Conservation (phyloP, 176 grass and related monocot species). For the Pontederia paniculata region DNA sequence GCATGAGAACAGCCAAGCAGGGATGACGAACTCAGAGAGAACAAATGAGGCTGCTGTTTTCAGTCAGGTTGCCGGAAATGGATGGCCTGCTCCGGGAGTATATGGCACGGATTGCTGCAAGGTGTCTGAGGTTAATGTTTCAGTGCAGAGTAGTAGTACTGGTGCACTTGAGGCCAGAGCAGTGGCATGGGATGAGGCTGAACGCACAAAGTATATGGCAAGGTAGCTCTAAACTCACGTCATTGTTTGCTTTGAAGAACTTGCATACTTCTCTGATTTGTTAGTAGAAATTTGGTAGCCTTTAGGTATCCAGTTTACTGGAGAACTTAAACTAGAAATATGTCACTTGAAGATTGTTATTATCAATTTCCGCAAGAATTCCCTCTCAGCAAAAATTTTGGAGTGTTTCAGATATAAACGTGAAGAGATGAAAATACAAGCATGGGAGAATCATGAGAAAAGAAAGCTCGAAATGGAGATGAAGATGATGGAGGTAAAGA, state of each 20-base stretch:
- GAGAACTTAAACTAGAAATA: too few species aligned
- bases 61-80: neutral
- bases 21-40: slow-evolving; percentile 18
- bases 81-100: slow-evolving; percentile 1
- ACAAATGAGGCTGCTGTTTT: slow-evolving; percentile 2
- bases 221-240: slow-evolving; percentile 26
- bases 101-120: slow-evolving; percentile 5
- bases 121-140: slow-evolving; percentile 6
- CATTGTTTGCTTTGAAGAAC: neutral
- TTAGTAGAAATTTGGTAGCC: too few species aligned
- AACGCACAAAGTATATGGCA: slow-evolving; percentile 70
- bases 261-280: neutral
- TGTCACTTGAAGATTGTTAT: too few species aligned
- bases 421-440: slow-evolving; percentile 85
- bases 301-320: too few species aligned
- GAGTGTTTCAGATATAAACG: slow-evolving; percentile 54
- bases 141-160: neutral
- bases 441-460: slow-evolving; percentile 95
- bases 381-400: too few species aligned
- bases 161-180: slow-evolving; percentile 60
- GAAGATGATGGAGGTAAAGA: slow-evolving; percentile 62
- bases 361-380: too few species aligned
- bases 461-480: slow-evolving; percentile 73
- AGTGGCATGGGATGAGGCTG: slow-evolving; percentile 71
- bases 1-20: slow-evolving; percentile 18